These are phyloP conservation scores for Eimeria acervulina DNA, from an alignment of 169 alveolate genomes.

Conservation along the genomic window DNA sequence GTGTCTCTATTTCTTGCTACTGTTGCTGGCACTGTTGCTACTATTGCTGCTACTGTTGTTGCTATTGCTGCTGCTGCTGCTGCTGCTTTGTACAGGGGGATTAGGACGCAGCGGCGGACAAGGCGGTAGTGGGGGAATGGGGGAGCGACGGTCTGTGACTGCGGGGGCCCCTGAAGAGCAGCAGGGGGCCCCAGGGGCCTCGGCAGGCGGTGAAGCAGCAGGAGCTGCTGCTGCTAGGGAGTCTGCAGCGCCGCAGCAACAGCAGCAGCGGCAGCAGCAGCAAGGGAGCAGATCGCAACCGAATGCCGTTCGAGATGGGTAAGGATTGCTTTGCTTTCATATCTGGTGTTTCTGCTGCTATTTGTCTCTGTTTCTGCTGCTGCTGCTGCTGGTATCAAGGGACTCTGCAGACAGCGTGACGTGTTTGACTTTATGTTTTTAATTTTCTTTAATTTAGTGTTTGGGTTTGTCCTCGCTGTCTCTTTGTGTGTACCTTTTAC, in stretches of 20 bases:
- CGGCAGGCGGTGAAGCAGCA: not conserved
- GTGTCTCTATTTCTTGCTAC: not conserved
- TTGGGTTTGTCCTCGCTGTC: too few relatives aligned
- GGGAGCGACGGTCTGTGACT: not conserved
- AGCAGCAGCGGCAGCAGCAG: constrained; percentile 64
- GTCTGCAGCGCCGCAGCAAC: constrained; percentile 45
- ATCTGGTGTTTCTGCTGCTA: not conserved
- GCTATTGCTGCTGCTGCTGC: constrained; percentile 2
- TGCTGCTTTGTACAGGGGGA: constrained; percentile 13
- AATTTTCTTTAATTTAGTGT: too few relatives aligned
- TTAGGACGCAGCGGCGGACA: not conserved
- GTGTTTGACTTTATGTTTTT: too few relatives aligned
- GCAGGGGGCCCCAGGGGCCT: not conserved
- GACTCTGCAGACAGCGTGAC: too few relatives aligned
- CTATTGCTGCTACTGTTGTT: not conserved
- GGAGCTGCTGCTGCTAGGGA: constrained; percentile 34
- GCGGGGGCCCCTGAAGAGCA: constrained; percentile 22
- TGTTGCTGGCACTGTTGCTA: too few relatives aligned
- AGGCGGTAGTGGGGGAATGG: not conserved
- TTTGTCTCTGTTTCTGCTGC: too few relatives aligned
- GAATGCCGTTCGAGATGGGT: not conserved
- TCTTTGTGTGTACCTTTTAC: too few relatives aligned
- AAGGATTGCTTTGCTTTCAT: not conserved
- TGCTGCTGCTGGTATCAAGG: not conserved
- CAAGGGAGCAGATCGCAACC: constrained; percentile 25